Conservation (phyloP, 2,329 filamentous ascomycete genomes). For the Ceratocystis variospora region DNA sequence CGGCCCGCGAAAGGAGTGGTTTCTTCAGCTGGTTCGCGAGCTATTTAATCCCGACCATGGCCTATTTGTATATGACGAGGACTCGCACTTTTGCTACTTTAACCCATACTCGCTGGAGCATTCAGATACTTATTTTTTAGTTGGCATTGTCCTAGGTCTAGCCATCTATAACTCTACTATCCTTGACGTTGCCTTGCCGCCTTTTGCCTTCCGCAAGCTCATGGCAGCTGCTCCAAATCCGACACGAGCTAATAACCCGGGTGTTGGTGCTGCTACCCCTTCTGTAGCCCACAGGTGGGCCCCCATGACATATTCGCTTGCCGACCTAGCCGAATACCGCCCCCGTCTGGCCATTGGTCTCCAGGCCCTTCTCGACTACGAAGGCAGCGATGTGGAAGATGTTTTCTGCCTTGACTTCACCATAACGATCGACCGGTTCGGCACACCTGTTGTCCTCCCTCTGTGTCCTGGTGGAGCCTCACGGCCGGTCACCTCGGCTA, state of each 20-base stretch:
- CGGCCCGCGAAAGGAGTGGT: conserved; percentile 88
- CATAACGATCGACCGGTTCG: conserved; percentile 63
- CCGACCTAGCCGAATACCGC: conserved; percentile 71
- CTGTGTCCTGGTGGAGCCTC: conserved; percentile 62
- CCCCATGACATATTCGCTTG: conserved; percentile 58
- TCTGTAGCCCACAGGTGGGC: conserved; percentile 41
- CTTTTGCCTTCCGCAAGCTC: conserved; percentile 80
- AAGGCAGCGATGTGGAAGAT: conserved; percentile 60
- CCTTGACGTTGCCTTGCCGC: conserved; percentile 72
- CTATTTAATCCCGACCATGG: conserved; percentile 85
- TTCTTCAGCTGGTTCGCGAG: conserved; percentile 72
- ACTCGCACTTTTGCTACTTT: conserved; percentile 85
- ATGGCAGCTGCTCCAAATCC: conserved; percentile 55
- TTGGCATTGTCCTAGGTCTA: conserved; percentile 74
- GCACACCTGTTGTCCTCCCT: conserved; percentile 49
- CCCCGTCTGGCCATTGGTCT: conserved; percentile 64
- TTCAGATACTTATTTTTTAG: conserved; percentile 80
- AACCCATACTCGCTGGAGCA: conserved; percentile 82
- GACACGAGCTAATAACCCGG: conserved; percentile 36
- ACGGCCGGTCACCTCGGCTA: conserved; percentile 66
- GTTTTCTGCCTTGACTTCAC: conserved; percentile 76
- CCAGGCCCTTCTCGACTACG: conserved; percentile 62
- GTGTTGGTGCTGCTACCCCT: background rate
- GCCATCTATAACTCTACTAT: conserved; percentile 95
- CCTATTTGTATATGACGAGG: conserved; percentile 85